Percentiles rank a stretch among this genome's conserved stretches.
These are phyloP conservation scores for Pinguiococcus pyrenoidosus DNA, from an alignment of 108 stramenopile species.

Conservation along the genomic window DNA sequence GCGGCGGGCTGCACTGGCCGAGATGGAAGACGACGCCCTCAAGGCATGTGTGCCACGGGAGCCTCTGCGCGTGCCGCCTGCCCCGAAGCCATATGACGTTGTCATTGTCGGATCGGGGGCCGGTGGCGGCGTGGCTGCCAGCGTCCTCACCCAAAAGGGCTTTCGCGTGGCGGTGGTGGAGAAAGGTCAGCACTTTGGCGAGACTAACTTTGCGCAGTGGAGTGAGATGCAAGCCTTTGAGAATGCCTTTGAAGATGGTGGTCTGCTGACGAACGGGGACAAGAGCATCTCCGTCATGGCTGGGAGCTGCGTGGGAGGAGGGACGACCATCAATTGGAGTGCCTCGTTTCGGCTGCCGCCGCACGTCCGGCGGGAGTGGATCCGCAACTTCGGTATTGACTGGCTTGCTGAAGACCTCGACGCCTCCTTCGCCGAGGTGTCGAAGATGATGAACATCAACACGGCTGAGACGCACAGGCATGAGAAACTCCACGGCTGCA, in stretches of 20 bases:
- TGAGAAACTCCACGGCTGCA: slow-evolving; percentile 3
- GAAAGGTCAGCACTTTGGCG: slow-evolving; percentile 31
- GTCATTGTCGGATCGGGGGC: slow-evolving; percentile 46
- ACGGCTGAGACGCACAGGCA: slow-evolving; percentile 14
- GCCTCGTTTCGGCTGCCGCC: slow-evolving; percentile 39
- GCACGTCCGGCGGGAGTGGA: slow-evolving; percentile 43
- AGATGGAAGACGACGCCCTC: too few relatives aligned
- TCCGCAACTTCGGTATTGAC: slow-evolving; percentile 15
- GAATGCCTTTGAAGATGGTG: slow-evolving; percentile 26
- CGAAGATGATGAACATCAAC: slow-evolving; percentile 25
- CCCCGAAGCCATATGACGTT: too few relatives aligned
- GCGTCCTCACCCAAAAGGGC: slow-evolving; percentile 23
- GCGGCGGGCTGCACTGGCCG: too few relatives aligned
- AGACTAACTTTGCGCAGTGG: slow-evolving; percentile 19
- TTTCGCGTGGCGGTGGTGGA: slow-evolving; percentile 43
- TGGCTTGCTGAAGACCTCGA: slow-evolving; percentile 22
- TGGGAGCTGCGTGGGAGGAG: slow-evolving; percentile 42
- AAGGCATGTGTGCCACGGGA: too few relatives aligned
- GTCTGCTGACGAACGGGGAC: slow-evolving; percentile 31
- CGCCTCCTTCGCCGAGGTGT: slow-evolving; percentile 33
- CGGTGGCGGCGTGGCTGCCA: slow-evolving; percentile 37
- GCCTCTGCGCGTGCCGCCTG: too few relatives aligned
- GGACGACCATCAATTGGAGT: slow-evolving; percentile 44
- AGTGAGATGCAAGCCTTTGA: slow-evolving; percentile 33
- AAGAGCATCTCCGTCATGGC: slow-evolving; percentile 32